Base-by-base conservation (phyloP, 2,329 filamentous ascomycete genomes). In the Exophiala lecanii-corni region DNA sequence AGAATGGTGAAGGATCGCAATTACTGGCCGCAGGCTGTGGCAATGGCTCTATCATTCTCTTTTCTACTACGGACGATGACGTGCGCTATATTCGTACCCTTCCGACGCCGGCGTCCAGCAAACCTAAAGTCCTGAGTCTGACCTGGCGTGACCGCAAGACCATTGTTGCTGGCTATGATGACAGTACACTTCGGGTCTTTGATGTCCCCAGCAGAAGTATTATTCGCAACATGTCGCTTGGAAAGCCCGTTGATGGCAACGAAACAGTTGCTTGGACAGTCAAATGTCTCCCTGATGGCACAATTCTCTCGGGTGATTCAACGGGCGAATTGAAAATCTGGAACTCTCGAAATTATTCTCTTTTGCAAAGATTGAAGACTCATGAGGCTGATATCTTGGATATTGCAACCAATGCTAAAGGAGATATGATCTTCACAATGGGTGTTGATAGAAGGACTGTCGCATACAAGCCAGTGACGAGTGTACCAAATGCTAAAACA, bases 271-370 rank as follows among this genome's bases (percentile, higher is more conserved):
- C 95, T 10, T 98, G 92, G 92, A 84, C 87, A 39, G 84, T 98
- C 50, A 95, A 89, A 65, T 88, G 85, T 59, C 73, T 97, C 21
- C 79, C 84, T 7, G 85, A 86, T 58, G 89, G 89, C 37, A 88
- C 92, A 54, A 92, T 98, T 49, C 82, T 97, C 9, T 95, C 89
- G 2, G 92, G 88, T 38, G 92, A 98, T 62, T 97, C 92, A 2
- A 89, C 89, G 4, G 92, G 92, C 21, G 89, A 97, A 61, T 75
- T 98, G 30, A 82, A 87, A 53, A 86, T 97, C 60, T 98, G 89
- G 84, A 88, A 94, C 61, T 87, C 88, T 43, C 89, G 86, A 67
- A 94, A 87, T 40, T 95, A 91, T 63, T 89, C 89, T 3, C 80
- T 95, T 56, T 76, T 81, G 25, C 92, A 98, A 61, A 78, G 89